Conservation (phyloP, 2,329 filamentous ascomycete genomes). For the Fusarium albidum region DNA sequence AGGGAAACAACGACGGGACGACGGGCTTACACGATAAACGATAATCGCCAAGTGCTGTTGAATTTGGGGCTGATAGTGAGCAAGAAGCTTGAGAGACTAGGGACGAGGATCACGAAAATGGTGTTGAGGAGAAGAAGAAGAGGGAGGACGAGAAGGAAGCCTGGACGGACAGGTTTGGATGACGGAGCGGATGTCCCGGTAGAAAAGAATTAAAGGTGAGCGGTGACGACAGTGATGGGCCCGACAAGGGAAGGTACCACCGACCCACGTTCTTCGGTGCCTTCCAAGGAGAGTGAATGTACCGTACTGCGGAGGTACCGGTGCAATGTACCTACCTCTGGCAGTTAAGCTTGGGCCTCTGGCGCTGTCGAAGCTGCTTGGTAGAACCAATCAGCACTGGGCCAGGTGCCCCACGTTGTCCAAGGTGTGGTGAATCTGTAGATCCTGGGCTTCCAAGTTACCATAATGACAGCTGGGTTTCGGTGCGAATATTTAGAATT, state of each 20-base stretch:
- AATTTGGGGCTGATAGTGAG: slow-evolving; percentile 6
- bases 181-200: slow-evolving; percentile 31
- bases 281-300: slow-evolving; percentile 29
- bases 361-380: not conserved
- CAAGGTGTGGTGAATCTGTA: not conserved
- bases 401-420: slow-evolving; percentile 25
- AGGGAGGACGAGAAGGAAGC: slow-evolving; percentile 5
- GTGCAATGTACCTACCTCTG: not conserved
- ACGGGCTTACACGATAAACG: too few relatives aligned
- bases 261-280: slow-evolving; percentile 21
- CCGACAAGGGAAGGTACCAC: slow-evolving; percentile 24
- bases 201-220: slow-evolving; percentile 1
- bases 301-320: slow-evolving; percentile 20
- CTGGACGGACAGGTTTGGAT: slow-evolving; percentile 1
- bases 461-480: too few relatives aligned
- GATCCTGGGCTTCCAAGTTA: not conserved
- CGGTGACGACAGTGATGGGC: slow-evolving; percentile 29
- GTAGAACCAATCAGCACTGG: slow-evolving; percentile 20
- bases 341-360: not conserved
- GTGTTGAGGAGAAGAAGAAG: slow-evolving; percentile 11
- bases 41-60: too few relatives aligned
- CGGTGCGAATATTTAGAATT: too few relatives aligned
- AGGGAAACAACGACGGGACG: not conserved
- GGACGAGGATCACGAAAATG: not conserved
- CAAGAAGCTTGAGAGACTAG: not conserved